Evolutionary conservation across 2,329 filamentous ascomycete species (phyloP).

Genomic region (Tolypocladium inflatum): DNA sequence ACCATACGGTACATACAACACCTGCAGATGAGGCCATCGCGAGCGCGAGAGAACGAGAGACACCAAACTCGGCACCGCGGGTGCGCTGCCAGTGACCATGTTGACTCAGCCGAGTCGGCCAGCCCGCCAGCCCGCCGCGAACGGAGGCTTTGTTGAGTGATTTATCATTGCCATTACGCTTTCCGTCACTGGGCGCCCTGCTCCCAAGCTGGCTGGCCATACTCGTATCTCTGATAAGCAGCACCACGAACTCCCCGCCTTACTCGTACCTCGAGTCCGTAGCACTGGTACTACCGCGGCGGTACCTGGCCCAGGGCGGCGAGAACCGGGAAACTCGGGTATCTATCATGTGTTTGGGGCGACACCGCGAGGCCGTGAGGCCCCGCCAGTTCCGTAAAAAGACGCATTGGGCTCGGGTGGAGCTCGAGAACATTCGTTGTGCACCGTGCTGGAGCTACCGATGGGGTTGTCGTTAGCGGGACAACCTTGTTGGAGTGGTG

Average conservation of each 20-base stretch:
- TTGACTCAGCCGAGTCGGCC: neutral
- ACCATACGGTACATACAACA: neutral
- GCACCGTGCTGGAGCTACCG: neutral
- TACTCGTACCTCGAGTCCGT: too few relatives aligned
- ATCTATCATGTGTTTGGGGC: slow-evolving; percentile 1
- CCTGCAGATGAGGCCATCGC: neutral
- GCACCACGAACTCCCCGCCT: neutral
- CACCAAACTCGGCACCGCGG: neutral
- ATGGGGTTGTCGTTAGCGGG: neutral
- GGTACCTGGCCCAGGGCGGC: slow-evolving; percentile 2
- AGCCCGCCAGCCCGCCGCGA: slow-evolving; percentile 1
- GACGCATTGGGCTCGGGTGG: slow-evolving; percentile 10
- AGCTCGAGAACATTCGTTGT: neutral
- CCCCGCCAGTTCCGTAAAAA: slow-evolving; percentile 18
- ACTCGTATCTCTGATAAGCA: neutral
- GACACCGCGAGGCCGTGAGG: neutral
- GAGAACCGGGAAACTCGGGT: slow-evolving; percentile 1
- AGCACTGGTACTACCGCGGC: slow-evolving; percentile 1
- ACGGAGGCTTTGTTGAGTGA: slow-evolving; percentile 5
- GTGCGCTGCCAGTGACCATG: neutral
- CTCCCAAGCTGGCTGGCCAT: neutral
- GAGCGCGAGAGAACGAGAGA: neutral
- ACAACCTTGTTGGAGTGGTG: neutral
- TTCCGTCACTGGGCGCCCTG: neutral
- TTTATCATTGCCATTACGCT: slow-evolving; percentile 3